Conservation (phyloP, 805 yeast genomes). For the Hanseniaspora lindneri region DNA sequence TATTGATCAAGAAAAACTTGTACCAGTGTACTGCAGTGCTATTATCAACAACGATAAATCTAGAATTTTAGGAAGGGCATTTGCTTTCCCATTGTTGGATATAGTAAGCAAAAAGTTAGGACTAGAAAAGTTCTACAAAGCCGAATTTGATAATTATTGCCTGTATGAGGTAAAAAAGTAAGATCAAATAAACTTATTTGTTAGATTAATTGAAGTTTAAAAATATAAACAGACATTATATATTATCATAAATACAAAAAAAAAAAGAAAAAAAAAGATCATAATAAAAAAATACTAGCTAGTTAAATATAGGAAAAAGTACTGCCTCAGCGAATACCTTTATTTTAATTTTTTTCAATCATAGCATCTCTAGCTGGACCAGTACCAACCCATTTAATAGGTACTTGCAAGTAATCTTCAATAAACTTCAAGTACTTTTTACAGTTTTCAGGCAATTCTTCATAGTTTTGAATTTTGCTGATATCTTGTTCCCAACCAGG, state of each 20-base stretch:
- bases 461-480: constrained; percentile 54
- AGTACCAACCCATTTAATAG: constrained; percentile 94
- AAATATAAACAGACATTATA: no score
- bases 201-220: neutral
- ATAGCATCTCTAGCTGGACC: constrained; percentile 94
- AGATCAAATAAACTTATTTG: no score
- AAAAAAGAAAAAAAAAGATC: no score
- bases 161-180: constrained; percentile 26
- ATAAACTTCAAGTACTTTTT: constrained; percentile 72
- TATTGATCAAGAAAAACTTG: neutral
- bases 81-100: constrained; percentile 39
- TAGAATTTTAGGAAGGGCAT: constrained; percentile 40
- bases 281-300: no score
- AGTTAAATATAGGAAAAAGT: no score
- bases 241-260: no score
- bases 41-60: constrained; percentile 47
- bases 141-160: constrained; percentile 43
- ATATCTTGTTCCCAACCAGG: constrained; percentile 93
- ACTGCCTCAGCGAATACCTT: no score
- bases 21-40: constrained; percentile 34
- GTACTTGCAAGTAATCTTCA: constrained; percentile 72
- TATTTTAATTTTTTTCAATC: constrained; percentile 39
- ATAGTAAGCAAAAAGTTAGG: constrained; percentile 19
- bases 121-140: constrained; percentile 24
- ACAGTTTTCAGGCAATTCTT: constrained; percentile 79